Base-by-base conservation (phyloP, 352 stramenopile species). In the Pythium periplocum region DNA sequence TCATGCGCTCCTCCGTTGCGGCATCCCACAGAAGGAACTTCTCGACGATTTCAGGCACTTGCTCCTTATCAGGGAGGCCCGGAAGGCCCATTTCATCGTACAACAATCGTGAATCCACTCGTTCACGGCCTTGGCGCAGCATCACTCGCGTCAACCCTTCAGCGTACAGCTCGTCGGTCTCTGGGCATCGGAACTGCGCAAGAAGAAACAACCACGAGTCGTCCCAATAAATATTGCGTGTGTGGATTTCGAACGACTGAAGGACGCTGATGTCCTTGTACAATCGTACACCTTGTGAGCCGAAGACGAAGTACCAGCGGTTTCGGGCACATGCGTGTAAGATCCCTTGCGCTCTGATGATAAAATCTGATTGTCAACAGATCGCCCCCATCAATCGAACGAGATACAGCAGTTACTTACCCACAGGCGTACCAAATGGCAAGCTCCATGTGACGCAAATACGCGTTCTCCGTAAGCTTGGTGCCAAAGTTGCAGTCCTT, bases 361-460 rank as follows among this genome's bases (percentile, higher is more conserved):
- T 4, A 26, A 35, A 26, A 55, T 8, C n/a, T 4, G 17, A 26
- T 26, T 26, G 17, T 26, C 17, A 30, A 48, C 43, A 48, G 9
- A 48, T 30, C 9, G 9, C 9, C 9, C 43, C 43, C 43, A 48
- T 11, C 33, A 60, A 36, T 26, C 43, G 43, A 46, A 33, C 11
- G 8, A 55, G 17, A 4, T 66, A 51, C 47, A 26, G 17, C 17
- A 26, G 17, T 26, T 26, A 26, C 26, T 53, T 72, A 82, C 63
- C 72, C 78, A 51, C 74, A 85, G 57, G 68, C 73, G 48, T 86
- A 87, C 73, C 75, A 86, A 56, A 86, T 83, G 5, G 78, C 71
- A 44, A 86, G 63, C 65, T 89, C 78, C 75, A 89, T 86, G 47
- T 75, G 77, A 45, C 71, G 77, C 44, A 87, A 83, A 60, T 86